Base-by-base conservation (phyloP, 164 flowering plant genomes). In the Taxillus chinensis region DNA sequence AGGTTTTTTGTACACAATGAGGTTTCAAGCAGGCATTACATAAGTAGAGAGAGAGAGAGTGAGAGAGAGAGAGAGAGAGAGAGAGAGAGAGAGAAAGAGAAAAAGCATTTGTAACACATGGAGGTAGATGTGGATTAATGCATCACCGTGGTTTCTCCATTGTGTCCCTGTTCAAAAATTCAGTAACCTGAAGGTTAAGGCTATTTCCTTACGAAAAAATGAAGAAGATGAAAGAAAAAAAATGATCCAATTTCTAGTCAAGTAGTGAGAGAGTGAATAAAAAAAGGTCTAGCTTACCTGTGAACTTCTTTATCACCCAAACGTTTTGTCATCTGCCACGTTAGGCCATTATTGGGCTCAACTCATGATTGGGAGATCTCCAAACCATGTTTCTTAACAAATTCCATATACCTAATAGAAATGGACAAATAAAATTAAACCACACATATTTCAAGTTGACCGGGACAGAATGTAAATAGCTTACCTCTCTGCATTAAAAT, bases 301-400 rank as follows among this genome's bases (percentile, higher is more conserved):
- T 93, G 99, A 71, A 93, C 97, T 73, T 93, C 99, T 74, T 77
- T 77, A 72, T 87, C 90, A 62, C 95, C 96, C 75, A 92, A 83
- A 74, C 99, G 83, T 80, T 90, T 93, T 48, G 99, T 93, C 99
- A 93, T 93, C 70, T 90, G 80, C 99, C 99, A 93, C 55, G 96
- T 89, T 64, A 90, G 72, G 48, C 96, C 96, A 66, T 87, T 82
- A 70, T 90, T 76, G 59, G 99, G 96, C 79, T 93, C 99, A 65
- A 93, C 90, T 66, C 96, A 97, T 2, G 99, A 96, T 66, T 93
- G 99, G 41, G 99, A 89, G 61, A 93, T 93, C 69, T 89, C 95
- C 73, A 93, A 64, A n/a, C 95, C 96, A 79, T 93, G 92, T 71
- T 93, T 90, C 82, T 82, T 88, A 41, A 88, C 89, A 75, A 92